A percentile compares a stretch with the other conserved stretches of the same genome.
Evolutionary conservation across 2,329 filamentous ascomycete genomes (phyloP).

Genomic region (Fusarium pseudocircinatum): DNA sequence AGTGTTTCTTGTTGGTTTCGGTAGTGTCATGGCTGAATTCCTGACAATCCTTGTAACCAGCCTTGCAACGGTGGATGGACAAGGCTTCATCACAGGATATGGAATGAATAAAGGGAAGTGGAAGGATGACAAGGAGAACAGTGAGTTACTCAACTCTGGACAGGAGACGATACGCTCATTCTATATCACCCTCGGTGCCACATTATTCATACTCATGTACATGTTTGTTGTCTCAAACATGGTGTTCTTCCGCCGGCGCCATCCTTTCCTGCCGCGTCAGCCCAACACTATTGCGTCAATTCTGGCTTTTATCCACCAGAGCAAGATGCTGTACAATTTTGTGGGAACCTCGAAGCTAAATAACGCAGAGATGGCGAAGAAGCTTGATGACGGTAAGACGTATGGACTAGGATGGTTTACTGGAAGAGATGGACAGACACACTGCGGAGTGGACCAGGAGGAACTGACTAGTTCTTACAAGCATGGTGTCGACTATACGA

Average conservation of each 20-base stretch:
- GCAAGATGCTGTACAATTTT: conserved; percentile 81
- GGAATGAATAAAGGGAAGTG: conserved; percentile 17
- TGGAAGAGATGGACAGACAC: conserved; percentile 76
- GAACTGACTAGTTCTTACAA: conserved; percentile 72
- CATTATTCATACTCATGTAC: conserved; percentile 71
- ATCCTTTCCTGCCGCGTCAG: conserved; percentile 79
- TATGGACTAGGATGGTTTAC: conserved; percentile 83
- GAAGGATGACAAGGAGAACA: conserved; percentile 24
- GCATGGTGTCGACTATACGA: conserved; percentile 65
- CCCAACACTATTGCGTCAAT: conserved; percentile 81
- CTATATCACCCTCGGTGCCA: conserved; percentile 70
- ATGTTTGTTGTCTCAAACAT: conserved; percentile 67
- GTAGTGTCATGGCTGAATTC: conserved; percentile 77
- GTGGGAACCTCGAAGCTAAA: conserved; percentile 73
- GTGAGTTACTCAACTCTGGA: conserved; percentile 57
- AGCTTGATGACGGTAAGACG: conserved; percentile 67
- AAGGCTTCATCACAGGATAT: conserved; percentile 60
- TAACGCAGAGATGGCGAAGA: conserved; percentile 68
- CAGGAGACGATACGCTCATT: conserved; percentile 72
- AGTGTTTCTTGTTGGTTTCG: conserved; percentile 74
- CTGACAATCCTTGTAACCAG: conserved; percentile 75
- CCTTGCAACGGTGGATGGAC: conserved; percentile 71
- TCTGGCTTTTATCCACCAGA: conserved; percentile 81
- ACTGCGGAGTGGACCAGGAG: conserved; percentile 83
- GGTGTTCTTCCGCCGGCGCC: conserved; percentile 70